Conservation (phyloP, 1,284 basidiomycete species). For the Albatrellus sp. region DNA sequence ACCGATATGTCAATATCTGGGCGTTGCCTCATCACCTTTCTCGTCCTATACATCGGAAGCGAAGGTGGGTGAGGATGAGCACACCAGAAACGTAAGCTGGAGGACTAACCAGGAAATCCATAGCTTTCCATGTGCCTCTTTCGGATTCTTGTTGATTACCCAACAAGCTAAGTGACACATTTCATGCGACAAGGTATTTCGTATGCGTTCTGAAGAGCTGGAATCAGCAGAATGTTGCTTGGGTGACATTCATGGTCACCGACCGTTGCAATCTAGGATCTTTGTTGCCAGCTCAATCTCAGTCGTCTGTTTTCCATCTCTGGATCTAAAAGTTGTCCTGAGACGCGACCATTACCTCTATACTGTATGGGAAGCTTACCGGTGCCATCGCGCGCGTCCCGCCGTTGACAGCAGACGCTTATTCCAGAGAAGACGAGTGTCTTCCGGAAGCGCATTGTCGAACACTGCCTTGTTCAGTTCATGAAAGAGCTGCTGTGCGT, state of each 20-base stretch:
- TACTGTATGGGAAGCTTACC: not conserved
- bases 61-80: not conserved
- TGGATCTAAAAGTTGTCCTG: slow-evolving; percentile 23
- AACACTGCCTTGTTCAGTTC: slow-evolving; percentile 76
- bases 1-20: slow-evolving; percentile 68
- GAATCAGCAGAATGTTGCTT: not conserved
- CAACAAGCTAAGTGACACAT: slow-evolving; percentile 83
- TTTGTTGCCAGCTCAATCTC: slow-evolving; percentile 70
- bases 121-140: slow-evolving; percentile 54
- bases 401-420: slow-evolving; percentile 64
- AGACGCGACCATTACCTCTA: not conserved
- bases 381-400: slow-evolving; percentile 60
- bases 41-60: slow-evolving; percentile 33
- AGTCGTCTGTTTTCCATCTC: slow-evolving; percentile 35
- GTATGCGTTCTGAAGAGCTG: slow-evolving; percentile 46
- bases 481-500: slow-evolving; percentile 61
- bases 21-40: slow-evolving; percentile 44
- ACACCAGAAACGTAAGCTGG: not conserved
- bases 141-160: slow-evolving; percentile 56
- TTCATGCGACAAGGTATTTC: slow-evolving; percentile 74
- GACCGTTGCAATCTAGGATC: slow-evolving; percentile 64
- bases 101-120: slow-evolving; percentile 57
- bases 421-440: slow-evolving; percentile 62
- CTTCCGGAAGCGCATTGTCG: slow-evolving; percentile 53
- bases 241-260: slow-evolving; percentile 1